These are phyloP conservation scores for Phialophora expanda DNA, from an alignment of 2,329 filamentous ascomycete genomes.

Conservation along the genomic window DNA sequence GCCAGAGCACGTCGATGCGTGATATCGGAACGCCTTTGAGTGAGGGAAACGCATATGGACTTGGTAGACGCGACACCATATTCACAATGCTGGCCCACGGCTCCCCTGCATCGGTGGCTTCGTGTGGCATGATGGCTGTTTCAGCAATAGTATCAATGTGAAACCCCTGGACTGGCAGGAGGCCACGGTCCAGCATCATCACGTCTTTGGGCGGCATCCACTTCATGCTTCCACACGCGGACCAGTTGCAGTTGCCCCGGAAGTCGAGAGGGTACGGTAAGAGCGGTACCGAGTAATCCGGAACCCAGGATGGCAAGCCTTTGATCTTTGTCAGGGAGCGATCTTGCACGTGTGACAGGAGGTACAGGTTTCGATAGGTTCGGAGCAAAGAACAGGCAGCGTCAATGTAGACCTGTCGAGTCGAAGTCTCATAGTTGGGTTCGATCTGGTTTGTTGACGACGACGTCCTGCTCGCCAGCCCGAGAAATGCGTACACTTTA, in stretches of 20 bases:
- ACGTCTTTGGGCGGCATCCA: constrained; percentile 12
- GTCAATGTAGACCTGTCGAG: constrained; percentile 15
- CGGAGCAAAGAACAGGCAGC: constrained; percentile 16
- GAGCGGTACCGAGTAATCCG: constrained; percentile 17
- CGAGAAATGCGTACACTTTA: constrained; percentile 22
- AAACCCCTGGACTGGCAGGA: constrained; percentile 19
- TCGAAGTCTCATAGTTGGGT: constrained; percentile 19
- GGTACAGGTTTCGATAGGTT: constrained; percentile 4
- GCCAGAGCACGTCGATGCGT: constrained; percentile 21
- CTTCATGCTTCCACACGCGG: constrained; percentile 14
- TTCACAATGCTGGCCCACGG: constrained; percentile 23
- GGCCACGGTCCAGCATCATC: constrained; percentile 1
- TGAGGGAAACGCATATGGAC: constrained; percentile 8
- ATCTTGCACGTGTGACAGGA: constrained; percentile 20
- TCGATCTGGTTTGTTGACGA: constrained; percentile 8
- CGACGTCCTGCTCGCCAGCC: constrained; percentile 4
- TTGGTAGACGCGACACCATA: constrained; percentile 13
- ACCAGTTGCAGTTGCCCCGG: constrained; percentile 21
- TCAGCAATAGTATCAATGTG: constrained; percentile 18
- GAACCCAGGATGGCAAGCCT: constrained; percentile 21
- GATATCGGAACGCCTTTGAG: constrained; percentile 10
- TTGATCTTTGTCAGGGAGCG: constrained; percentile 14
- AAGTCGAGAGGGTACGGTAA: constrained; percentile 21
- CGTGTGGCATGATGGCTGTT: constrained; percentile 18
- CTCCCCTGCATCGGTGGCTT: constrained; percentile 18